phyloP scores from a whole-genome alignment of 2,329 filamentous ascomycete genomes.

The Daldinia sp. region DNA sequence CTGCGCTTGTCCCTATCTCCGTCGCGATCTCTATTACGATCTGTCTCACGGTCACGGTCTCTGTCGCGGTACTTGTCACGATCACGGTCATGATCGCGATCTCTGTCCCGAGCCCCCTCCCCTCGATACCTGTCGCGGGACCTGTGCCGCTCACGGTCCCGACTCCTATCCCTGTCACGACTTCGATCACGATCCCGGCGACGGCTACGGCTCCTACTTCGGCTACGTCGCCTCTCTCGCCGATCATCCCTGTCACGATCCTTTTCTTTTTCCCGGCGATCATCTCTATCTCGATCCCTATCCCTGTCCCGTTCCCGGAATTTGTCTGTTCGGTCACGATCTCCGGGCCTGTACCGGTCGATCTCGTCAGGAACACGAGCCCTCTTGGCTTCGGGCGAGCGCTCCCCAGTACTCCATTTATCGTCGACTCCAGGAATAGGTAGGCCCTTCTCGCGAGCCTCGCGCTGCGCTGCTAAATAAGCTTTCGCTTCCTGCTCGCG shows the following conservation, averaged over 20 bases:
- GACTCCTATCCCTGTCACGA: constrained; percentile 46
- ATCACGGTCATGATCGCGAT: constrained; percentile 48
- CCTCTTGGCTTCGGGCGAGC: constrained; percentile 58
- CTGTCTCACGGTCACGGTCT: constrained; percentile 50
- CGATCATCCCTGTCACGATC: constrained; percentile 43
- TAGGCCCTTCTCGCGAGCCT: constrained; percentile 69
- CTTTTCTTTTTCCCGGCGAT: constrained; percentile 47
- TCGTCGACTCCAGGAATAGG: constrained; percentile 70
- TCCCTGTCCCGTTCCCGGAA: constrained; percentile 38
- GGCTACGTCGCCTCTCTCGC: constrained; percentile 46
- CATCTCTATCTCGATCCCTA: constrained; percentile 28
- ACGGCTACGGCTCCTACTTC: constrained; percentile 33
- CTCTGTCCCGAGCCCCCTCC: constrained; percentile 46
- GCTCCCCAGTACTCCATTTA: constrained; percentile 59
- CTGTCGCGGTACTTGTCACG: constrained; percentile 45
- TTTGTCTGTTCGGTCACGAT: constrained; percentile 56
- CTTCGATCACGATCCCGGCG: constrained; percentile 46
- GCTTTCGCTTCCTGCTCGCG: constrained; percentile 74
- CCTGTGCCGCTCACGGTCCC: constrained; percentile 42
- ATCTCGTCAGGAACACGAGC: constrained; percentile 56
- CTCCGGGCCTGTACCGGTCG: constrained; percentile 62
- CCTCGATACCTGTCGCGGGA: constrained; percentile 42
- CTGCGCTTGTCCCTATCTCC: constrained; percentile 47
- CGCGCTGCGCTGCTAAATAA: constrained; percentile 71
- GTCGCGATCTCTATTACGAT: constrained; percentile 49